Evolutionary conservation across 2,329 filamentous ascomycete species (phyloP).

Genomic region (Ploettnerulaceae sp.): DNA sequence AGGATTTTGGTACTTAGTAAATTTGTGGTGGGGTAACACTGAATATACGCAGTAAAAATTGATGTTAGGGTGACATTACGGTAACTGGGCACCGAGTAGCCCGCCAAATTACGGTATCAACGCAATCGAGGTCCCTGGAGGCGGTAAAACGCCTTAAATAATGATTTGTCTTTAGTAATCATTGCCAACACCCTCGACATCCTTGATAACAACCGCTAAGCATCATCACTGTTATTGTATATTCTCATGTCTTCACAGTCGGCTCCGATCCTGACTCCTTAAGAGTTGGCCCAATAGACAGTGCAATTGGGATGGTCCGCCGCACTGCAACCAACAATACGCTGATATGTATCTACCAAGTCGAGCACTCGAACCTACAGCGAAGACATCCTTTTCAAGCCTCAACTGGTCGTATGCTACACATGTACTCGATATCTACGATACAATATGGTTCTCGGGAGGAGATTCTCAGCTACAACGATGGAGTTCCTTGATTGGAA

Average conservation of each 20-base stretch:
- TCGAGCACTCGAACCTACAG: slow-evolving; percentile 16
- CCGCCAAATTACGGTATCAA: background rate
- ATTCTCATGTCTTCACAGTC: background rate
- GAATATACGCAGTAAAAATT: background rate
- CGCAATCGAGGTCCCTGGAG: background rate
- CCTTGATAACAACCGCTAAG: background rate
- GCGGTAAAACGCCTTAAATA: background rate
- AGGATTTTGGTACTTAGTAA: background rate
- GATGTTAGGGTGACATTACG: background rate
- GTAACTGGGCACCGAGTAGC: too few relatives aligned
- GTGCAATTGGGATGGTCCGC: slow-evolving; percentile 22
- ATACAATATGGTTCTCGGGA: background rate
- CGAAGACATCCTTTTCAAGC: slow-evolving; percentile 15
- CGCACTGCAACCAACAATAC: slow-evolving; percentile 10
- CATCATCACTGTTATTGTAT: background rate
- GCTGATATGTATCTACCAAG: slow-evolving; percentile 31
- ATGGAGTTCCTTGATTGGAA: slow-evolving; percentile 95
- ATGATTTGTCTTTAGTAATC: too few relatives aligned
- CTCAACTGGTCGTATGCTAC: background rate
- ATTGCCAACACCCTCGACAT: background rate
- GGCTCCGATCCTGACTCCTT: background rate
- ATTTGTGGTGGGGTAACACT: background rate
- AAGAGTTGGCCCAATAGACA: slow-evolving; percentile 11
- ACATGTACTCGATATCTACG: background rate
- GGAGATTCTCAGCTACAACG: slow-evolving; percentile 50